phyloP scores from a whole-genome alignment of 2,329 filamentous ascomycete genomes.

The Aspergillus intermedius region DNA sequence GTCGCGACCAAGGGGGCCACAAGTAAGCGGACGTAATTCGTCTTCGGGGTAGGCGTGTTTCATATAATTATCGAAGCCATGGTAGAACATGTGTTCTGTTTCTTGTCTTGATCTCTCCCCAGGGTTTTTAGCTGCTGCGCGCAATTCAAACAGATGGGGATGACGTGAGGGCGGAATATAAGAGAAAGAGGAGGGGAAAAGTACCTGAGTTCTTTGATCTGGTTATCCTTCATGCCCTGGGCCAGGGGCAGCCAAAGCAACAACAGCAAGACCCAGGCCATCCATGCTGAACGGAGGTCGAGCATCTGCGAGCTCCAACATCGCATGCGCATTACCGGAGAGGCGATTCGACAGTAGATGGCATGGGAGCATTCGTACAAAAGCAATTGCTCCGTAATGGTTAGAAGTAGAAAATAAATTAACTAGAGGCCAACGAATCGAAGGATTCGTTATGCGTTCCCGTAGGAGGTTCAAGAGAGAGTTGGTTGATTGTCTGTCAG shows the following conservation, averaged over 20 bases:
- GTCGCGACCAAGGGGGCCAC: slow-evolving; percentile 77
- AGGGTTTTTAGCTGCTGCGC: neutral
- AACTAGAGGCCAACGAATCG: neutral
- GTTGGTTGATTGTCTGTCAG: slow-evolving; percentile 20
- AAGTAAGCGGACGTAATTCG: slow-evolving; percentile 82
- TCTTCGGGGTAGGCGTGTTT: slow-evolving; percentile 90
- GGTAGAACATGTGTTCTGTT: slow-evolving; percentile 75
- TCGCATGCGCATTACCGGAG: slow-evolving; percentile 36
- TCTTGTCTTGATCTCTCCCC: slow-evolving; percentile 30
- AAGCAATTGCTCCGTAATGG: neutral
- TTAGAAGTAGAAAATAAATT: neutral
- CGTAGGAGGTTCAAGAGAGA: neutral
- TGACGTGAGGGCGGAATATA: neutral
- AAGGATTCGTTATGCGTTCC: neutral
- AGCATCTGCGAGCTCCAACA: slow-evolving; percentile 33
- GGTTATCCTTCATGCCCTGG: slow-evolving; percentile 30
- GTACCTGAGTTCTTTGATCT: slow-evolving; percentile 33
- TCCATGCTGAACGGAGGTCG: slow-evolving; percentile 26
- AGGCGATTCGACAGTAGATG: slow-evolving; percentile 15
- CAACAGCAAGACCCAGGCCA: slow-evolving; percentile 26
- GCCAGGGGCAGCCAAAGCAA: slow-evolving; percentile 30
- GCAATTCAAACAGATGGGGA: neutral
- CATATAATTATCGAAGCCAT: slow-evolving; percentile 96
- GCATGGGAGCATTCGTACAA: slow-evolving; percentile 15
- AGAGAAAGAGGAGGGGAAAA: neutral